phyloP scores from a whole-genome alignment of 225 moss, liverwort and hornwort genomes.

The Thuidium tamariscinum region DNA sequence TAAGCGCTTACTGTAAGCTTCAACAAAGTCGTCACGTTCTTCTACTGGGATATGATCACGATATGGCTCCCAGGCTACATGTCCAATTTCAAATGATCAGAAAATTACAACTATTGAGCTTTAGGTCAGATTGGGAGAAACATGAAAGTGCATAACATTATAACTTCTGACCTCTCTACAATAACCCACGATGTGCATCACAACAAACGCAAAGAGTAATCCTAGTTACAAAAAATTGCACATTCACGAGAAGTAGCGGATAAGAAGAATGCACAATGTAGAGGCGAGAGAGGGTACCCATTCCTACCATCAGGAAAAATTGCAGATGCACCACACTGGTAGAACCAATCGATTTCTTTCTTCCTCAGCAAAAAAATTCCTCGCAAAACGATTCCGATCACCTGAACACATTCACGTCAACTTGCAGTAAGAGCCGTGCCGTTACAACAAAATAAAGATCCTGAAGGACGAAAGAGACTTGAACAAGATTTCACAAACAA shows the following conservation, averaged over 20 bases:
- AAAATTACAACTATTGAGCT: background rate
- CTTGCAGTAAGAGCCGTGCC: background rate
- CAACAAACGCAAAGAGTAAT: background rate
- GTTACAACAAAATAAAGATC: background rate
- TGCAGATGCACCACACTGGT: constrained; percentile 67
- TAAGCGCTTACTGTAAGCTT: constrained; percentile 85
- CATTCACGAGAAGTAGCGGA: background rate
- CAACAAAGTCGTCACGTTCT: constrained; percentile 58
- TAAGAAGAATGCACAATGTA: background rate
- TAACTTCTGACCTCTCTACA: background rate
- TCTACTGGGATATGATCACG: constrained; percentile 53
- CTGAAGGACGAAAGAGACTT: background rate
- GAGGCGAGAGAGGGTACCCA: background rate
- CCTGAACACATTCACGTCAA: constrained; percentile 26
- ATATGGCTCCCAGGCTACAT: constrained; percentile 72
- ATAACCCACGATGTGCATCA: background rate
- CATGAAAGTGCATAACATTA: background rate
- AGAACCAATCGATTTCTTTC: constrained; percentile 95
- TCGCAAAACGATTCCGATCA: constrained; percentile 67
- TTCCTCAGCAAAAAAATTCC: constrained; percentile 91
- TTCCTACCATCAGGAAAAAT: constrained; percentile 84
- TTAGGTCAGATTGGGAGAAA: background rate
- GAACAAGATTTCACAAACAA: background rate
- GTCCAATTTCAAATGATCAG: background rate
- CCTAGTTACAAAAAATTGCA: background rate